A percentile compares a stretch with the other conserved stretches of the same genome.
These are phyloP conservation scores for Vitis cinerea DNA, from an alignment of 164 flowering plant genomes.

Conservation along the genomic window DNA sequence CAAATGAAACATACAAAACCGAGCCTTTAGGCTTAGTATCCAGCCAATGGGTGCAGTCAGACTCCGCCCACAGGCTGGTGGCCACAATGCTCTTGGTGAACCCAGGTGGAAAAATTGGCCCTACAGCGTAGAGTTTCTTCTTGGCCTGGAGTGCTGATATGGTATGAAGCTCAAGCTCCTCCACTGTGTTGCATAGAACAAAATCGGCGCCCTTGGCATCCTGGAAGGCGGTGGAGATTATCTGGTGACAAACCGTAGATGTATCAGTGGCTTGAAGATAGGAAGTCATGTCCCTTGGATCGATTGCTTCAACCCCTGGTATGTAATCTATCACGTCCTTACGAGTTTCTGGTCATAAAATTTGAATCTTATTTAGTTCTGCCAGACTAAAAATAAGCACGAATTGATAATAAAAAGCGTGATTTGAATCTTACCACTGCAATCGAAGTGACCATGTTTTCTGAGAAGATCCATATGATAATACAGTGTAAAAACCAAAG, in stretches of 20 bases:
- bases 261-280: slow-evolving; percentile 61
- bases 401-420: no score
- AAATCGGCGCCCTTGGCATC: slow-evolving; percentile 58
- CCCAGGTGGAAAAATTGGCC: slow-evolving; percentile 55
- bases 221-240: slow-evolving; percentile 57
- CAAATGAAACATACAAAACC: slow-evolving; percentile 77
- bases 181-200: slow-evolving; percentile 65
- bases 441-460: slow-evolving; percentile 62
- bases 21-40: slow-evolving; percentile 53
- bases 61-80: slow-evolving; percentile 79
- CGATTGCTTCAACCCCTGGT: slow-evolving; percentile 63
- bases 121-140: slow-evolving; percentile 58
- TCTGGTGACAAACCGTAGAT: slow-evolving; percentile 48
- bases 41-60: slow-evolving; percentile 78
- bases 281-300: slow-evolving; percentile 62
- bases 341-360: slow-evolving; percentile 38
- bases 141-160: slow-evolving; percentile 47
- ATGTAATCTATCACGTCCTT: slow-evolving; percentile 67
- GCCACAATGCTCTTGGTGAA: slow-evolving; percentile 43
- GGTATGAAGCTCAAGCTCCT: slow-evolving; percentile 63
- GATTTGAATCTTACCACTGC: slow-evolving; percentile 32
- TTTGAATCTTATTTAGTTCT: not conserved
- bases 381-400: no score
- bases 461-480: slow-evolving; percentile 63
- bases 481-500: slow-evolving; percentile 65